A percentile compares a stretch with the other conserved stretches of the same genome.
Conservation (phyloP, 2,329 filamentous ascomycete species). For the Daldinia sp. region DNA sequence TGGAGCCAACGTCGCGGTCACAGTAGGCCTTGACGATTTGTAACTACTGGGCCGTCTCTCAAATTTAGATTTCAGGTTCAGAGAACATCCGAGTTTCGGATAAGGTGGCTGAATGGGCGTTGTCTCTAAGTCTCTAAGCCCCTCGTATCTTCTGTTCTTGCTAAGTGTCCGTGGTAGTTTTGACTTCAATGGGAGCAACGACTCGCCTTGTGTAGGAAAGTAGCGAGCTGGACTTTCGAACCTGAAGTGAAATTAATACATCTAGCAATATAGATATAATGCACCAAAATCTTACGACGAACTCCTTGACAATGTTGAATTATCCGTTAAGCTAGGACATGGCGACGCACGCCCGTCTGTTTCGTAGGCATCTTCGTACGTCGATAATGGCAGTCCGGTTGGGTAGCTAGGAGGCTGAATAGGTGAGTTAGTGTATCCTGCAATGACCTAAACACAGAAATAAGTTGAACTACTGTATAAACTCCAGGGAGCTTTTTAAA, state of each 20-base stretch:
- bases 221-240: background rate
- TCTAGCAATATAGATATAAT: background rate
- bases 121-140: background rate
- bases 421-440: background rate
- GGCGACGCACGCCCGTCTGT: background rate
- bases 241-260: background rate
- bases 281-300: background rate
- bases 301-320: background rate
- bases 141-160: background rate
- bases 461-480: background rate
- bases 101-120: background rate
- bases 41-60: background rate
- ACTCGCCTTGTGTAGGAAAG: background rate
- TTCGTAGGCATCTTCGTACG: background rate
- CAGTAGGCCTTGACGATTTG: too few species aligned
- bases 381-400: background rate
- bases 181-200: background rate
- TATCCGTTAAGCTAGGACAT: conserved; percentile 23
- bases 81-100: background rate
- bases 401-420: background rate
- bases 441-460: background rate
- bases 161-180: background rate
- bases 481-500: background rate
- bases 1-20: background rate
- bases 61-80: background rate